Conservation (phyloP, 2,329 filamentous ascomycete genomes). For the Oidium heveae region DNA sequence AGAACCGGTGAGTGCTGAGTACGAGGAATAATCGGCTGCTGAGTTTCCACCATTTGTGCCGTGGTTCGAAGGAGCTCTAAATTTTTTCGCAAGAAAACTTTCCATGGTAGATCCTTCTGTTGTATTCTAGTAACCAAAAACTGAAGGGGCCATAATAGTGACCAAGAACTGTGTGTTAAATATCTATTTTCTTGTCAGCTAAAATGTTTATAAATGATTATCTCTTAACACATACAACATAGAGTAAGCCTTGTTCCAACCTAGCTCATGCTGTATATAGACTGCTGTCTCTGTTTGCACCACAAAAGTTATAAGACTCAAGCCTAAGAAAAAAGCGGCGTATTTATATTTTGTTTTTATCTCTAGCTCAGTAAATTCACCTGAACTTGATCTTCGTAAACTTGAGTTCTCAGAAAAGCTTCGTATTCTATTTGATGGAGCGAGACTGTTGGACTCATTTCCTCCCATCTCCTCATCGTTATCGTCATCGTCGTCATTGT, state of each 20-base stretch:
- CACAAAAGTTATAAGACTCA: slow-evolving; percentile 72
- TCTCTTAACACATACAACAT: slow-evolving; percentile 44
- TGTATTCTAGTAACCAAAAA: slow-evolving; percentile 57
- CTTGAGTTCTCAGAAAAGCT: slow-evolving; percentile 32
- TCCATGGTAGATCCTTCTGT: slow-evolving; percentile 56
- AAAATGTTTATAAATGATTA: neutral
- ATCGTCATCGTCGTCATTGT: neutral
- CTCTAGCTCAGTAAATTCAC: slow-evolving; percentile 32
- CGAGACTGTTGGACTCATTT: slow-evolving; percentile 10
- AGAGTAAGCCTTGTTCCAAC: slow-evolving; percentile 97
- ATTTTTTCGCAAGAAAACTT: slow-evolving; percentile 61
- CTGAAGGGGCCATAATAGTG: slow-evolving; percentile 67
- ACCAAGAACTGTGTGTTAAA: slow-evolving; percentile 86
- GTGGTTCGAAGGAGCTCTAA: slow-evolving; percentile 36
- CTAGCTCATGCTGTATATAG: slow-evolving; percentile 75
- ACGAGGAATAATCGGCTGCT: slow-evolving; percentile 40
- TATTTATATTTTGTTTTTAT: slow-evolving; percentile 69
- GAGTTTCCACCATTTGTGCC: slow-evolving; percentile 65
- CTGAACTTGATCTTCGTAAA: slow-evolving; percentile 57
- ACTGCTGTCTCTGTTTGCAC: slow-evolving; percentile 89
- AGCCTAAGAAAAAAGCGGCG: slow-evolving; percentile 55
- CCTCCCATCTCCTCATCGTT: slow-evolving; percentile 12
- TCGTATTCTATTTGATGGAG: slow-evolving; percentile 10
- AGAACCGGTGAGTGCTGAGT: slow-evolving; percentile 27
- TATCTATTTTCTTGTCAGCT: slow-evolving; percentile 23